phyloP scores from a whole-genome alignment of 371 early-diverging fungal species.

The Mucor indicus region DNA sequence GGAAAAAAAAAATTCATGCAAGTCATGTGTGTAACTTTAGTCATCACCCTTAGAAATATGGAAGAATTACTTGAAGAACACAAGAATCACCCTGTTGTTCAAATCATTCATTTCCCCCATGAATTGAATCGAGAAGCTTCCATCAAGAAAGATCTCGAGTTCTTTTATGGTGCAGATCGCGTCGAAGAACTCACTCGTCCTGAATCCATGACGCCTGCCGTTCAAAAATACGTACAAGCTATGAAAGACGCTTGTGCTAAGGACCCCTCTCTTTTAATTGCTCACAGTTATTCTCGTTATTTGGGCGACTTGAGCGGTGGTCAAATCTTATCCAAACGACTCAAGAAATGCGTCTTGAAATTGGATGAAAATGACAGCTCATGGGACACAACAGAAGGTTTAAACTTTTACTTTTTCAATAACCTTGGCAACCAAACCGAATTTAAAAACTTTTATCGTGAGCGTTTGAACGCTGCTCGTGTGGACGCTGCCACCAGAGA shows the following conservation, averaged over 20 bases:
- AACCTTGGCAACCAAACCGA: slow-evolving; percentile 50
- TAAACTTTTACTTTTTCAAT: slow-evolving; percentile 51
- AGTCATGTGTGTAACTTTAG: neutral
- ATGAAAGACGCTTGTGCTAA: slow-evolving; percentile 43
- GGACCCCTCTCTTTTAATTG: slow-evolving; percentile 54
- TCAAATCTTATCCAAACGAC: slow-evolving; percentile 54
- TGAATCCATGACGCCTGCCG: slow-evolving; percentile 52
- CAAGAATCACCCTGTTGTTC: slow-evolving; percentile 47
- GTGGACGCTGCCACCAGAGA: slow-evolving; percentile 32
- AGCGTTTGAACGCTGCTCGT: slow-evolving; percentile 45
- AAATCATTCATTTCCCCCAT: slow-evolving; percentile 52
- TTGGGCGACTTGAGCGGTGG: slow-evolving; percentile 65
- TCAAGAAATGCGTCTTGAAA: slow-evolving; percentile 49
- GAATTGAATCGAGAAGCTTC: slow-evolving; percentile 48
- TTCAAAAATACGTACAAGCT: slow-evolving; percentile 44
- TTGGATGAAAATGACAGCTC: slow-evolving; percentile 28
- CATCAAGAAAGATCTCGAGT: slow-evolving; percentile 51
- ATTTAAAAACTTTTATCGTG: slow-evolving; percentile 59
- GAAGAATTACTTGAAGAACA: slow-evolving; percentile 51
- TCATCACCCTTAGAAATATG: slow-evolving; percentile 29
- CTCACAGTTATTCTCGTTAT: slow-evolving; percentile 63
- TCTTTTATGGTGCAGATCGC: slow-evolving; percentile 50
- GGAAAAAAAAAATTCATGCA: neutral
- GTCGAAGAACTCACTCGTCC: slow-evolving; percentile 32
- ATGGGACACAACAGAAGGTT: slow-evolving; percentile 47